Base-by-base conservation (phyloP, 2,329 filamentous ascomycete species). In the Fusarium annulatum region DNA sequence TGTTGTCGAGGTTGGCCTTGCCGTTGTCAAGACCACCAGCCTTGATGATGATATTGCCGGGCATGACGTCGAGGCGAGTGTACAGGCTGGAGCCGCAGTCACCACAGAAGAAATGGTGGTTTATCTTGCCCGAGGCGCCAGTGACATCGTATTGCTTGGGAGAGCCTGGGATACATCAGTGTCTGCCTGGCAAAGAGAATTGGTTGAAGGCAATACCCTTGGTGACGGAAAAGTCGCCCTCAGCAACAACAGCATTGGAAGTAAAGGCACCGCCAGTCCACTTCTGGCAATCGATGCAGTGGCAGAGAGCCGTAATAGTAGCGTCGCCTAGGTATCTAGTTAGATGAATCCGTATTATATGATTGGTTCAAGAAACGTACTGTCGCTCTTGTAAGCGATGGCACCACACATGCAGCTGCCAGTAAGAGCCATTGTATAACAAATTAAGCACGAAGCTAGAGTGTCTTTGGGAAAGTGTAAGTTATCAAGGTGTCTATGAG, bases 211-310 rank as follows among this genome's bases (percentile, higher is more conserved):
- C 30, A 7, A 18, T 75, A 84, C 85, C 87, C 75, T 87, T 85
- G 55, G 84, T 87, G 30, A 89, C 81, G 38, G 82, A 82, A 79
- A 89, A 88, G 33, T 79, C 78, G 14, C 77, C 77, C 21, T 85
- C 83, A 8, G 86, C 82, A 6, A 89, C 84, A 6, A 89, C 82
- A 15, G 84, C 83, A 76, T 89, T 90, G 75, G 87, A 85, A 38
- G 88, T 88, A 76, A 85, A 89, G 19, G 87, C 84, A n/a, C 85
- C 82, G 43, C 88, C 87, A 14, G 86, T 85, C 85, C 85, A 87
- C 81, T 89, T 89, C 71, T 89, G 87, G 76, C 87, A 89, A 68
- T 88, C 87, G 18, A 76, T 73, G 77, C 87, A 88, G 75, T 88
- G 86, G 79, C 88, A 89, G 39, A 89, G 80, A 11, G 86, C 86